Conservation (phyloP, 495 filamentous ascomycete species). For the Xylaria scruposa region DNA sequence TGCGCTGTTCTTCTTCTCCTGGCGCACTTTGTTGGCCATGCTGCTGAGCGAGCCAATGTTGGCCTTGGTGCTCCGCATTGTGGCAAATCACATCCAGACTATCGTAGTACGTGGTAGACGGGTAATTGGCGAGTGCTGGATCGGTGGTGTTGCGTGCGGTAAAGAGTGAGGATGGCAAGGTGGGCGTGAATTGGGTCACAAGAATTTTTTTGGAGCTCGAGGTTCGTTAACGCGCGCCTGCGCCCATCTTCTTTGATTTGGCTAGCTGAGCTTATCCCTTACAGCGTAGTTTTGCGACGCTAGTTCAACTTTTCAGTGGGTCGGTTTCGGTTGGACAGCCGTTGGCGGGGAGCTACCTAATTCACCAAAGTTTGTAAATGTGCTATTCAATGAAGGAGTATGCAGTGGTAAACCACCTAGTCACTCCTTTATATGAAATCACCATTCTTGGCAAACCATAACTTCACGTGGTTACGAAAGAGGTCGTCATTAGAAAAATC, state of each 20-base stretch:
- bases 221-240: constrained; percentile 33
- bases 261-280: neutral
- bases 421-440: neutral
- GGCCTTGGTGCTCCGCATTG: constrained; percentile 37
- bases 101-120: constrained; percentile 7
- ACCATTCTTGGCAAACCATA: neutral
- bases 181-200: constrained; percentile 14
- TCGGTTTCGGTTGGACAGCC: neutral
- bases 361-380: neutral
- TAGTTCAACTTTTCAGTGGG: constrained; percentile 6
- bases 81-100: constrained; percentile 17
- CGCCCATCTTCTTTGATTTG: constrained; percentile 36
- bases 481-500: constrained; percentile 7
- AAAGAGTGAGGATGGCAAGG: neutral
- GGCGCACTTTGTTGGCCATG: constrained; percentile 35
- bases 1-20: constrained; percentile 29
- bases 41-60: constrained; percentile 41
- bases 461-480: neutral
- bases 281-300: constrained; percentile 6
- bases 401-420: neutral
- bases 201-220: constrained; percentile 24
- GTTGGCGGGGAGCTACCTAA: neutral
- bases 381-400: neutral
- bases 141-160: neutral
- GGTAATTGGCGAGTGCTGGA: neutral